These are phyloP conservation scores for Niveomyces coronatus DNA, from an alignment of 2,329 filamentous ascomycete genomes.

Conservation along the genomic window DNA sequence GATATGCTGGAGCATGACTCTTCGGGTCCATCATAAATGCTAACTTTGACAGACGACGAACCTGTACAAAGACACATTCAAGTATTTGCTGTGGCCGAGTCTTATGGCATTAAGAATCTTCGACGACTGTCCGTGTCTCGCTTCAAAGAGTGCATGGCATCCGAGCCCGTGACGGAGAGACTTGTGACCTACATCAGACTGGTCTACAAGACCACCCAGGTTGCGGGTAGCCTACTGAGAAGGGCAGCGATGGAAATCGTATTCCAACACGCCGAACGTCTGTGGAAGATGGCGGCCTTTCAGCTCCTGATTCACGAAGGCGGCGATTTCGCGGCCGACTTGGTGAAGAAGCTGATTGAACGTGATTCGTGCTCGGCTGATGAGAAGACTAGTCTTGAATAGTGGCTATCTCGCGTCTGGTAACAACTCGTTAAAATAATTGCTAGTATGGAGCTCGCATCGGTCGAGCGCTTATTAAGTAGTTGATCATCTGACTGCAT, in stretches of 20 bases:
- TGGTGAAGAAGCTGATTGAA: not conserved
- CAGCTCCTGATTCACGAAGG: not conserved
- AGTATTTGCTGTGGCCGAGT: not conserved
- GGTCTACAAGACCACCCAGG: not conserved
- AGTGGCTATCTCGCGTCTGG: not conserved
- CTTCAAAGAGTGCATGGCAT: not conserved
- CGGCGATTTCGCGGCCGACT: not conserved
- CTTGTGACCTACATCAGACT: not conserved
- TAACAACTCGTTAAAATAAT: not conserved
- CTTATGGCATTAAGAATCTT: not conserved
- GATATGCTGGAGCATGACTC: too few species aligned
- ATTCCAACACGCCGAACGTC: not conserved
- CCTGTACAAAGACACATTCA: not conserved
- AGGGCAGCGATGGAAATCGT: slow-evolving; percentile 1
- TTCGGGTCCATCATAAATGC: too few species aligned
- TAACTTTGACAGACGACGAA: not conserved
- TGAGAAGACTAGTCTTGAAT: too few species aligned
- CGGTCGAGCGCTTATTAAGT: not conserved
- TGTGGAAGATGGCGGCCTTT: not conserved
- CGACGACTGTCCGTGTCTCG: not conserved
- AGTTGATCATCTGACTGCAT: not conserved
- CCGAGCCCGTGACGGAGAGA: not conserved
- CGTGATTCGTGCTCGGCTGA: too few species aligned
- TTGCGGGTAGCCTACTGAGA: not conserved
- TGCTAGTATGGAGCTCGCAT: not conserved